A percentile compares a stretch with the other conserved stretches of the same genome.
These are phyloP conservation scores for Bocquillonia castaneifolia DNA, from an alignment of 441 rosid genomes.

Conservation along the genomic window DNA sequence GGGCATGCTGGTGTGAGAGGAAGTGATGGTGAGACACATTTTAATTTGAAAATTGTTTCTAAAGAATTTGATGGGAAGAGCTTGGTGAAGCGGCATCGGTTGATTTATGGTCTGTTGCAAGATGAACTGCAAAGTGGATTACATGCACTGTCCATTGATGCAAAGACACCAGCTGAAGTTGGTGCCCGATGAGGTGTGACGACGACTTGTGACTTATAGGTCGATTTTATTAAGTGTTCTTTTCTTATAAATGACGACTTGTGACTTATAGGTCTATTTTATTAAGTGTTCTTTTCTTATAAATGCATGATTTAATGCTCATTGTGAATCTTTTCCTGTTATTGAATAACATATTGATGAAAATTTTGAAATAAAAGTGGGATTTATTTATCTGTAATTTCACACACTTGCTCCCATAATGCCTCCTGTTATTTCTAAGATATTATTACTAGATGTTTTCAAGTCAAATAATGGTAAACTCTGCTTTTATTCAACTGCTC, in stretches of 20 bases:
- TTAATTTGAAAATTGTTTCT: conserved; percentile 56
- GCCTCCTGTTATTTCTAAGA: background rate
- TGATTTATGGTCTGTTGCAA: conserved; percentile 54
- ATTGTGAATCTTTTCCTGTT: background rate
- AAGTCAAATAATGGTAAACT: background rate
- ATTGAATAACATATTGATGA: background rate
- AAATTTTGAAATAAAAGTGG: conserved; percentile 13
- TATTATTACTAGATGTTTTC: background rate
- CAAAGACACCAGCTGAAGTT: conserved; percentile 62
- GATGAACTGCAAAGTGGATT: conserved; percentile 62
- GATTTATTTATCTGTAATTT: background rate
- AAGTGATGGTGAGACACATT: conserved; percentile 66
- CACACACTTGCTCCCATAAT: background rate
- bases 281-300: background rate
- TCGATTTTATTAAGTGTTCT: background rate
- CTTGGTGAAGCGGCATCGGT: conserved; percentile 64
- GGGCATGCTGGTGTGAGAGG: conserved; percentile 65
- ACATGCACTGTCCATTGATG: conserved; percentile 61
- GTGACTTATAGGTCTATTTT: conserved; percentile 15
- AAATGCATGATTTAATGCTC: background rate
- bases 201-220: conserved; percentile 12
- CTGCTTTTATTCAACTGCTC: background rate
- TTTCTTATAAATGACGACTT: background rate
- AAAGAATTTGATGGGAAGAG: conserved; percentile 66
- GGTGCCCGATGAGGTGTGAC: conserved; percentile 23